phyloP scores from a whole-genome alignment of 2,329 filamentous ascomycete species.

The Xylariaceae sp. region DNA sequence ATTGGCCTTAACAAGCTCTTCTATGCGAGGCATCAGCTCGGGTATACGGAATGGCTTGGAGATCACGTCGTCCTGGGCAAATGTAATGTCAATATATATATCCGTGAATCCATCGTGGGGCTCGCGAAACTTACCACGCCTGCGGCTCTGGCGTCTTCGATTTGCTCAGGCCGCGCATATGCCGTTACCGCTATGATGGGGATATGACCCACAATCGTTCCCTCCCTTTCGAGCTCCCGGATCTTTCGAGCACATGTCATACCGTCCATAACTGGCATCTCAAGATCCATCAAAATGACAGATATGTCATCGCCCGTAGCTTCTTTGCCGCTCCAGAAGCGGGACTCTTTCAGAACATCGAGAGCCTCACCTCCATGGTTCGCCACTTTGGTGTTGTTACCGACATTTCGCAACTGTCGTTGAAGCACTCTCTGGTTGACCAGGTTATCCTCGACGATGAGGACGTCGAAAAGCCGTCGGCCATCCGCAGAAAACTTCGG shows the following conservation, averaged over 20 bases:
- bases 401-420: slow-evolving; percentile 56
- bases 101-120: not conserved
- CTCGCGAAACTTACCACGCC: slow-evolving; percentile 58
- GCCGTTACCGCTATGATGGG: slow-evolving; percentile 81
- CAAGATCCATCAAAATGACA: slow-evolving; percentile 74
- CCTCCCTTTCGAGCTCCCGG: slow-evolving; percentile 60
- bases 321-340: slow-evolving; percentile 51
- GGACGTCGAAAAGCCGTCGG: slow-evolving; percentile 46
- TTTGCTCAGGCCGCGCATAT: slow-evolving; percentile 72
- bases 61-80: slow-evolving; percentile 64
- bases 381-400: slow-evolving; percentile 58
- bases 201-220: slow-evolving; percentile 61
- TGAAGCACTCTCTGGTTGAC: slow-evolving; percentile 64
- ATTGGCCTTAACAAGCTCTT: slow-evolving; percentile 41
- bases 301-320: slow-evolving; percentile 51
- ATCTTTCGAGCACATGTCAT: slow-evolving; percentile 69
- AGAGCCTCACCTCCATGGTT: slow-evolving; percentile 63
- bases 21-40: slow-evolving; percentile 66
- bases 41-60: slow-evolving; percentile 76
- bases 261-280: slow-evolving; percentile 83
- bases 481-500: slow-evolving; percentile 28
- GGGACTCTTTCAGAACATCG: slow-evolving; percentile 51
- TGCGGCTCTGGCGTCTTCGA: slow-evolving; percentile 64
- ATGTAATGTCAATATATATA: slow-evolving; percentile 16
- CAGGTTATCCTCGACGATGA: slow-evolving; percentile 66